A percentile compares a stretch with the other conserved stretches of the same genome.
Conservation (phyloP, 306 rosid genomes). For the Datisca glomerata region DNA sequence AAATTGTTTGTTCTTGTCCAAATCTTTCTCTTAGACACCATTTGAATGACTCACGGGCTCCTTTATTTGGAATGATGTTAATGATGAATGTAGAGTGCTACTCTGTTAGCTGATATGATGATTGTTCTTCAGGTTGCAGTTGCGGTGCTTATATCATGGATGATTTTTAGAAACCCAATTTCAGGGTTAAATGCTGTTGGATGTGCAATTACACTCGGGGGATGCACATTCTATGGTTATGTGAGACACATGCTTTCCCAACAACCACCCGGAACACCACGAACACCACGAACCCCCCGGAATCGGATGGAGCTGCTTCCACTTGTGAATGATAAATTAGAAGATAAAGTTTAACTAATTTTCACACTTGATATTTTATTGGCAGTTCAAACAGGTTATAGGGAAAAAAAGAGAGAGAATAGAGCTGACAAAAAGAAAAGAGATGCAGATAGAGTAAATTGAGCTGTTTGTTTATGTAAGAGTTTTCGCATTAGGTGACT, state of each 20-base stretch:
- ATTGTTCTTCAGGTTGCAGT: conserved; percentile 63
- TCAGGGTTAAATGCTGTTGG: conserved; percentile 69
- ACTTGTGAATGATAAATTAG: conserved; percentile 92
- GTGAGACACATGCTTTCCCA: conserved; percentile 78
- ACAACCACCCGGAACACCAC: conserved; percentile 71
- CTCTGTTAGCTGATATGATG: too few relatives aligned
- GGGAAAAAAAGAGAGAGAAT: neutral
- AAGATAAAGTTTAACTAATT: conserved; percentile 40
- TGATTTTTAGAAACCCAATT: conserved; percentile 85
- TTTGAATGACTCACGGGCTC: too few relatives aligned
- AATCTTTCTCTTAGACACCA: too few relatives aligned
- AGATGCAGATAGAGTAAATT: neutral
- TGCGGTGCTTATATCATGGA: conserved; percentile 93
- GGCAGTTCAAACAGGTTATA: neutral
- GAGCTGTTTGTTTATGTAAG: neutral
- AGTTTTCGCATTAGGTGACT: neutral
- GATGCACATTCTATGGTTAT: conserved; percentile 93
- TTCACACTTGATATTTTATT: neutral
- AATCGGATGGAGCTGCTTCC: conserved; percentile 76
- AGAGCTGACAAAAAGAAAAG: neutral
- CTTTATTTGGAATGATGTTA: too few relatives aligned
- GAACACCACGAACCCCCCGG: conserved; percentile 32
- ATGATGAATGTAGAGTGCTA: too few relatives aligned
- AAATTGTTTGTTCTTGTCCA: too few relatives aligned
- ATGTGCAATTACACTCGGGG: conserved; percentile 78